Conservation (phyloP, 805 yeast species). For the Clavispora santaluciae region DNA sequence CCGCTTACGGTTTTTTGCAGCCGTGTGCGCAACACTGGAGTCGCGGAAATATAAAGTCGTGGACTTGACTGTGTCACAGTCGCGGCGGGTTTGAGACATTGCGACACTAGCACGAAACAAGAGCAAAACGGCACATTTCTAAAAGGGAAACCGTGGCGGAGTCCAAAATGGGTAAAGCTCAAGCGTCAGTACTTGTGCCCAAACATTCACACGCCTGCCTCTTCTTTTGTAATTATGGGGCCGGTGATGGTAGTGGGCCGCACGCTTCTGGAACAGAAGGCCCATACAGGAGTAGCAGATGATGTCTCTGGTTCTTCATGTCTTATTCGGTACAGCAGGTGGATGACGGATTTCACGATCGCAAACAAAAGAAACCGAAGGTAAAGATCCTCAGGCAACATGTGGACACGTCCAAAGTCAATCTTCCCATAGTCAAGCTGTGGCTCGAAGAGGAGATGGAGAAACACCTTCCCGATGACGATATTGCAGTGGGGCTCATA, state of each 20-base stretch:
- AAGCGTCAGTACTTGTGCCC: no score
- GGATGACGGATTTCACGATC: neutral
- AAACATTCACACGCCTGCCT: no score
- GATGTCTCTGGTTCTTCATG: neutral
- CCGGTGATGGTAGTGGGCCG: neutral
- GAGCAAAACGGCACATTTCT: neutral
- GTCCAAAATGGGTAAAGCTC: no score
- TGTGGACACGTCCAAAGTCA: slow-evolving; percentile 37
- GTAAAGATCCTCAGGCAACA: slow-evolving; percentile 11
- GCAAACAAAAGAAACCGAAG: neutral
- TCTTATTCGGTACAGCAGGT: neutral
- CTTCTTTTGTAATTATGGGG: neutral
- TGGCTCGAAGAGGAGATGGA: slow-evolving; percentile 37
- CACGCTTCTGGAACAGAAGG: neutral
- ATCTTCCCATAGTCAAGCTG: slow-evolving; percentile 30
- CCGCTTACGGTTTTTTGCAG: neutral
- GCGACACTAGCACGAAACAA: neutral
- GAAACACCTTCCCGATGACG: slow-evolving; percentile 46
- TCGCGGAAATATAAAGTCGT: neutral
- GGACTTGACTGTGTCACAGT: neutral
- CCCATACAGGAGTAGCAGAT: neutral
- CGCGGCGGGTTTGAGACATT: neutral
- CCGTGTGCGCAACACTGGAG: neutral
- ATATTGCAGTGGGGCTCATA: slow-evolving; percentile 42
- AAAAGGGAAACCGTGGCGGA: no score